Evolutionary conservation across 768 basidiomycete genomes (phyloP), one percentile per base, ranked within the genome.

Genomic region (Tremella yokohamensis): DNA sequence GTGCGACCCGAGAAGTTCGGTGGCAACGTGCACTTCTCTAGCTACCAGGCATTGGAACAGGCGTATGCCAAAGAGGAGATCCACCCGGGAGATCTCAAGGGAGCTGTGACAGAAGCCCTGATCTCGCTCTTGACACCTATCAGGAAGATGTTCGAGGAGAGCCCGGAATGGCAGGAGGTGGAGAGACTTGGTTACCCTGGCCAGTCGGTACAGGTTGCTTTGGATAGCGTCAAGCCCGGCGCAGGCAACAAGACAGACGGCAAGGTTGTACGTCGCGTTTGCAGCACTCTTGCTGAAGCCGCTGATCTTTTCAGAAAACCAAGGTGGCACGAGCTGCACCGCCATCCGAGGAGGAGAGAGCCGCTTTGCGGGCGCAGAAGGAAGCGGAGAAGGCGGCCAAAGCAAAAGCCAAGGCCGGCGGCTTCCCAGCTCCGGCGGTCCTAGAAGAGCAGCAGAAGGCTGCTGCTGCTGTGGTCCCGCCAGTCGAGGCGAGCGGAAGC

Each of bases 21-120:
- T 7, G 77, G 75, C 12, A 79, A 84, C 52, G 79, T 83, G 54
- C 90, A 96, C 76, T 94, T 88, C 79, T 68, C 66, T 38, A 80
- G 80, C 3, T 89, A 84, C 75, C 81, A 82, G 13, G 82, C 83
- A 47, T 72, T 97, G 63, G 81, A 87, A 75, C 79, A 80, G 18
- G 89, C 87, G 53, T 99, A 91, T 72, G 83, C 80, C 26, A 82
- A 80, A 57, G 87, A 85, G 78, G 83, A 83, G 62, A 68, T 99
- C 3, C 91, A 96, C 75, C 96, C 96, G 7, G 86, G 84, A 29
- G 96, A 96, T 76, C 78, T 98, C 72, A 99, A 99, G 81, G 77
- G 76, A 2, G 82, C 84, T 0, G 89, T 94, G 15, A 82, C 83
- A 42, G 83, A 85, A 34, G 86, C 84, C 12, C 85, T 98, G 73